phyloP scores from a whole-genome alignment of 2,329 filamentous ascomycete genomes.

The Botrytis squamosa region DNA sequence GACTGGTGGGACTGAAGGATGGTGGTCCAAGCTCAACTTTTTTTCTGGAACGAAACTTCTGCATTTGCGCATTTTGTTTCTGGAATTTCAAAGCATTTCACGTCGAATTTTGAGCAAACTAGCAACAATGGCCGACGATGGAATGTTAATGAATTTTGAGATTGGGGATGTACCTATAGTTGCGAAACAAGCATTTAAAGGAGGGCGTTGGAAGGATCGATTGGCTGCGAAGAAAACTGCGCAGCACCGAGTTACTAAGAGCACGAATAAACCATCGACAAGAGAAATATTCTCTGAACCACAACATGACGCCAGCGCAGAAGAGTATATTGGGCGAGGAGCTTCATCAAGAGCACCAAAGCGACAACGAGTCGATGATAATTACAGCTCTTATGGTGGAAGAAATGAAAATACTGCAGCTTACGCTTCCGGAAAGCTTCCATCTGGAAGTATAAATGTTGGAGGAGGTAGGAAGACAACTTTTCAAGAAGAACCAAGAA shows the following conservation, averaged over 20 bases:
- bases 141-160: slow-evolving; percentile 91
- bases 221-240: slow-evolving; percentile 73
- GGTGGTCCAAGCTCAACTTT: slow-evolving; percentile 17
- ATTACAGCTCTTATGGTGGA: slow-evolving; percentile 19
- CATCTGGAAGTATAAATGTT: slow-evolving; percentile 38
- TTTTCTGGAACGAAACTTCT: slow-evolving; percentile 28
- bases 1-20: not conserved
- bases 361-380: slow-evolving; percentile 45
- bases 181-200: slow-evolving; percentile 67
- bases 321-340: slow-evolving; percentile 39
- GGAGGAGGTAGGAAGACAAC: slow-evolving; percentile 23
- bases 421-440: slow-evolving; percentile 42
- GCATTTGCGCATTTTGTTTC: slow-evolving; percentile 15
- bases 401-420: slow-evolving; percentile 28
- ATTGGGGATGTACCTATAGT: slow-evolving; percentile 66
- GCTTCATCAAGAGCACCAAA: slow-evolving; percentile 42
- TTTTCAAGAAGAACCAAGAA: slow-evolving; percentile 23
- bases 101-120: slow-evolving; percentile 11
- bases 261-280: slow-evolving; percentile 25
- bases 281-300: slow-evolving; percentile 36
- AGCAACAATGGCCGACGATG: slow-evolving; percentile 80
- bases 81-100: slow-evolving; percentile 6
- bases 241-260: slow-evolving; percentile 48
- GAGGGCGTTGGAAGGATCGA: slow-evolving; percentile 90
- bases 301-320: slow-evolving; percentile 28